These are phyloP conservation scores for Oidium heveae DNA, from an alignment of 2,329 filamentous ascomycete species.

Conservation along the genomic window DNA sequence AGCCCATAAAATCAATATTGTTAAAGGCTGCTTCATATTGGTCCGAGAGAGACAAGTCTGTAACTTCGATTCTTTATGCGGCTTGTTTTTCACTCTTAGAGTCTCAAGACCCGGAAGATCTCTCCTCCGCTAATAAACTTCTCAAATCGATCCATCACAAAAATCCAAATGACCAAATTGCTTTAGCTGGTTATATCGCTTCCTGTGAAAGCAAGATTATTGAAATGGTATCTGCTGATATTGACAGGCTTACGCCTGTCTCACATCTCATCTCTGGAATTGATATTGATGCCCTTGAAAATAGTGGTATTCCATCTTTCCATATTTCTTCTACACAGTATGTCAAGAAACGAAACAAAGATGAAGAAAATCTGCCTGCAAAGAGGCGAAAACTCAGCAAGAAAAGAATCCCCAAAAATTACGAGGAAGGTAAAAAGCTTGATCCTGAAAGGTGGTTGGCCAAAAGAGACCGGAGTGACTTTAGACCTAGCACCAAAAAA, in stretches of 20 bases:
- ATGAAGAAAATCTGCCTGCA: constrained; percentile 18
- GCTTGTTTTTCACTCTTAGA: constrained; percentile 64
- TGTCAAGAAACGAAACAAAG: constrained; percentile 24
- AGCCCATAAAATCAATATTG: constrained; percentile 46
- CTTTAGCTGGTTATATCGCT: constrained; percentile 66
- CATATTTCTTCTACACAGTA: constrained; percentile 16
- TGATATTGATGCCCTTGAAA: constrained; percentile 35
- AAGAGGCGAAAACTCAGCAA: constrained; percentile 29
- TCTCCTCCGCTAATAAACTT: constrained; percentile 46
- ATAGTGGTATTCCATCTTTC: constrained; percentile 34
- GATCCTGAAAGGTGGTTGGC: constrained; percentile 90
- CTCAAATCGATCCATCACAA: constrained; percentile 47
- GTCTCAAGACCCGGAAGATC: constrained; percentile 43
- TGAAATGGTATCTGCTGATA: constrained; percentile 26
- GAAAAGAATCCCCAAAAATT: constrained; percentile 44
- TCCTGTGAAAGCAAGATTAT: constrained; percentile 41
- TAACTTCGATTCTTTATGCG: constrained; percentile 48
- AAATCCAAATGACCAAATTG: constrained; percentile 40
- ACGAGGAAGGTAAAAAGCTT: constrained; percentile 50
- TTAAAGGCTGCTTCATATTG: constrained; percentile 62
- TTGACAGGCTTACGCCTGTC: constrained; percentile 33
- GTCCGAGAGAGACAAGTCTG: constrained; percentile 33
- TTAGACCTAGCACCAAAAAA: constrained; percentile 78
- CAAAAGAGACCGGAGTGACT: constrained; percentile 66
- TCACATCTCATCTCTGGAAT: constrained; percentile 33